Percentiles rank a stretch among this genome's conserved stretches.
Evolutionary conservation across 2,329 filamentous ascomycete genomes (phyloP).

Genomic region (Nothophaeocryptopus gaeumannii): DNA sequence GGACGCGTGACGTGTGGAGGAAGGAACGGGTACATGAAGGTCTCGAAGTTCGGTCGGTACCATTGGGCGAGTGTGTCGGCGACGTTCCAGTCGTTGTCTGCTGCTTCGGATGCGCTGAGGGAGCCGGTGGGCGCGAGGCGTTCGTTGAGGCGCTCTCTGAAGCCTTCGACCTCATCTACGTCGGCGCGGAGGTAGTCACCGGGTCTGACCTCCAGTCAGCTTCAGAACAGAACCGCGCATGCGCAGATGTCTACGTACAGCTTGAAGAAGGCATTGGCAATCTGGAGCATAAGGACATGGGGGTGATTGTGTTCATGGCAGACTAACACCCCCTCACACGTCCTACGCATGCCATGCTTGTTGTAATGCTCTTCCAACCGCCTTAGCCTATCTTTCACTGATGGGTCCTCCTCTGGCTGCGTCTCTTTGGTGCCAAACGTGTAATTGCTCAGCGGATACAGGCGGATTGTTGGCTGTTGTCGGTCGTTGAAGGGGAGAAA

Average conservation of each 20-base stretch:
- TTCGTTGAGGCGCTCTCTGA: conserved; percentile 90
- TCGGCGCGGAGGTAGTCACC: conserved; percentile 89
- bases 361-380: conserved; percentile 94
- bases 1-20: conserved; percentile 92
- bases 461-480: conserved; percentile 76
- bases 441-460: conserved; percentile 97
- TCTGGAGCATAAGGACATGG: conserved; percentile 98
- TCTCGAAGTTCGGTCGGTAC: conserved; percentile 99
- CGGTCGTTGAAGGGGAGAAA: conserved; percentile 74
- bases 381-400: conserved; percentile 86
- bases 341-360: conserved; percentile 90
- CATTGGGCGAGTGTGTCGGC: conserved; percentile 94
- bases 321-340: conserved; percentile 93
- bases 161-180: conserved; percentile 90
- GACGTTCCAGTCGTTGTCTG: conserved; percentile 73
- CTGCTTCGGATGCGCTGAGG: conserved; percentile 68
- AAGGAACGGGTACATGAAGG: conserved; percentile 99
- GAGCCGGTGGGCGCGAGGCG: conserved; percentile 77
- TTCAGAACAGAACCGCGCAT: background rate
- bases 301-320: conserved; percentile 99
- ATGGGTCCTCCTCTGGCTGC: conserved; percentile 95
- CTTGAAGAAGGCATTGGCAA: conserved; percentile 99
- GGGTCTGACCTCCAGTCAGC: conserved; percentile 53
- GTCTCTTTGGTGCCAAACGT: conserved; percentile 98
- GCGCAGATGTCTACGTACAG: conserved; percentile 54